Conservation (phyloP, 192 early-diverging fungal species). For the Phycomyces nitens region DNA sequence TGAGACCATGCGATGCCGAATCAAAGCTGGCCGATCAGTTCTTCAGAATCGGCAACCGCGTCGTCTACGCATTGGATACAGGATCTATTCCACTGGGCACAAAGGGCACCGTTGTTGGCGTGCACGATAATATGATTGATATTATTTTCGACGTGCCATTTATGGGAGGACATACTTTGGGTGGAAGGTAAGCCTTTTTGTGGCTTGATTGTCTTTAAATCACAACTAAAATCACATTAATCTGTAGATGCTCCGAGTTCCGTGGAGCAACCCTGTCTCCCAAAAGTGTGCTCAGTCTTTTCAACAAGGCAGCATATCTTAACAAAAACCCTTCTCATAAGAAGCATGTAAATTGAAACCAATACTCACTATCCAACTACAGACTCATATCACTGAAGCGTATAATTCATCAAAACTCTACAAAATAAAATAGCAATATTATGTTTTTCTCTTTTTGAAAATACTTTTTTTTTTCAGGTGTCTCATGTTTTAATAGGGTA, state of each 20-base stretch:
- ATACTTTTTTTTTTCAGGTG: too few relatives aligned
- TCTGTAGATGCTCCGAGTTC: slow-evolving; percentile 12
- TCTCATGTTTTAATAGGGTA: too few relatives aligned
- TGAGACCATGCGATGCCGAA: slow-evolving; percentile 78
- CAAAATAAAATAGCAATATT: too few relatives aligned
- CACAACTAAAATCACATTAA: too few relatives aligned
- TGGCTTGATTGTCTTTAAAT: background rate
- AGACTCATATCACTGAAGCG: too few relatives aligned
- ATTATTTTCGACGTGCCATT: slow-evolving; percentile 85
- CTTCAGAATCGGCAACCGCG: slow-evolving; percentile 86
- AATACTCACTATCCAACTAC: too few relatives aligned
- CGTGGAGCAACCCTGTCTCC: slow-evolving; percentile 5
- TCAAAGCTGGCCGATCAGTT: slow-evolving; percentile 69
- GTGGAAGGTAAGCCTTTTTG: slow-evolving; percentile 47
- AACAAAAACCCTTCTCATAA: slow-evolving; percentile 12
- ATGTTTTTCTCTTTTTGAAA: too few relatives aligned
- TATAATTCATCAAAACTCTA: too few relatives aligned
- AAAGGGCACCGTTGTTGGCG: slow-evolving; percentile 81
- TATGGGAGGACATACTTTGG: slow-evolving; percentile 75
- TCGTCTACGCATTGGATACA: slow-evolving; percentile 65
- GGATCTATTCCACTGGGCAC: slow-evolving; percentile 78
- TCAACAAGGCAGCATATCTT: background rate
- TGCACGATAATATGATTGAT: slow-evolving; percentile 74
- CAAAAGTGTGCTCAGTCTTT: slow-evolving; percentile 3
- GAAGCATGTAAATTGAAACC: too few relatives aligned